phyloP scores from a whole-genome alignment of 306 rosid genomes.

The Vicia faba region DNA sequence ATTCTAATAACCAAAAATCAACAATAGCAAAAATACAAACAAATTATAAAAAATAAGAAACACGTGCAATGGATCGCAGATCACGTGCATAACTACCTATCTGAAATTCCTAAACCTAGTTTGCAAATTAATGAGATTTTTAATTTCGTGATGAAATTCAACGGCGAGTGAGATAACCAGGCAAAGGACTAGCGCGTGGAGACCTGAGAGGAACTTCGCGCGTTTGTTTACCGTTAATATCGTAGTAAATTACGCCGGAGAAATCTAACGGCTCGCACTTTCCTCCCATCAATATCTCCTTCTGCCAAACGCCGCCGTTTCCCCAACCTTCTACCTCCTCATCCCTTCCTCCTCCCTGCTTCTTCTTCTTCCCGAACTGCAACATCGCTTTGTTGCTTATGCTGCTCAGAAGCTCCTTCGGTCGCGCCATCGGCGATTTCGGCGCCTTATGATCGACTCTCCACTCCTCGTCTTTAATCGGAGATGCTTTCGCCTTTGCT shows the following conservation, averaged over 20 bases:
- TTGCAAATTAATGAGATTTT: neutral
- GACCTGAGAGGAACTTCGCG: constrained; percentile 61
- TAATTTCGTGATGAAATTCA: neutral
- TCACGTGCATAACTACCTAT: neutral
- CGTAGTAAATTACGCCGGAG: constrained; percentile 77
- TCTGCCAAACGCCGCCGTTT: constrained; percentile 94
- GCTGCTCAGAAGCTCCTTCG: constrained; percentile 68
- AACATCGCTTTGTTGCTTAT: constrained; percentile 62
- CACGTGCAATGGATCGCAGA: neutral
- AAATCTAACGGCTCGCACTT: constrained; percentile 87
- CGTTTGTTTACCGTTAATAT: constrained; percentile 56
- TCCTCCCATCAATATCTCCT: constrained; percentile 81
- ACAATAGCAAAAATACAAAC: neutral
- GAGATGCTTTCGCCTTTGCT: constrained; percentile 30
- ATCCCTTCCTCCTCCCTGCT: neutral
- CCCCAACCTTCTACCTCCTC: constrained; percentile 50
- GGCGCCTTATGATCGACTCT: constrained; percentile 37
- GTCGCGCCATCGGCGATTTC: constrained; percentile 41
- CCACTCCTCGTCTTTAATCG: constrained; percentile 15
- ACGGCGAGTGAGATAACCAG: constrained; percentile 62
- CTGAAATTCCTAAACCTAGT: neutral
- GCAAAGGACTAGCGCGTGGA: constrained; percentile 91
- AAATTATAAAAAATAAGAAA: neutral
- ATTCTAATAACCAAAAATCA: neutral
- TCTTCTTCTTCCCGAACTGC: constrained; percentile 45